Evolutionary conservation across 352 stramenopile species (phyloP), one percentile per base, ranked within the genome.

Genomic region (Sclerospora graminicola): DNA sequence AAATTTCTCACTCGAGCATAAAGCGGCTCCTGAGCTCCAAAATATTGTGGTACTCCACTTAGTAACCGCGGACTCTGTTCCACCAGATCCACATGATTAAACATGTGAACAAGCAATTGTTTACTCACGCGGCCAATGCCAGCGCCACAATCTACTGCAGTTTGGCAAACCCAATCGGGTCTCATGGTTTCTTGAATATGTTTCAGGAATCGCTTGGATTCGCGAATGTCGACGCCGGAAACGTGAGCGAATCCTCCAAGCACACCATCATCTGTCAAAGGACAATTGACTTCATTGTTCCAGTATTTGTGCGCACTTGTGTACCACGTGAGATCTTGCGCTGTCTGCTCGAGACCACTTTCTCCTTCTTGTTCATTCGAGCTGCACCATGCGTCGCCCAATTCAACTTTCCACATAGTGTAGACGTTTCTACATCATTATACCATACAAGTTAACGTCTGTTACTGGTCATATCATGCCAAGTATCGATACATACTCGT

Each of bases 51-150:
- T 21, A 91, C 84, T 19, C 80, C 82, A 14, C 72, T 70, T 21
- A 98, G 55, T 8, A 98, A 66, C 6, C 90, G 79, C 36, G 77
- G 70, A 50, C 91, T 97, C 54, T 96, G 90, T 60, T 98, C 95
- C 11, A 98, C 72, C 18, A 98, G 60, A 41, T 98, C 92, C 42
- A 96, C 95, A 26, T 68, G 63, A 16, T 74, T 43, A 33, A 96
- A 94, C 43, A 84, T 73, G 6, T 83, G 82, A 16, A 97, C 52
- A 5, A 98, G 64, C 32, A 98, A 54, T 39, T 91, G 66, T 62
- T 98, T 98, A 15, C 82, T 92, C 31, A 98, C 92, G 34, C 95
- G 78, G 4, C 95, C 95, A 53, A 98, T 98, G 45, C 91, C 91
- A 6, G 83, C 81, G 27, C 86, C 87, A 27, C 86, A 95, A 54